phyloP scores from a whole-genome alignment of 805 yeast genomes.

The Metschnikowia drakensbergensis region DNA sequence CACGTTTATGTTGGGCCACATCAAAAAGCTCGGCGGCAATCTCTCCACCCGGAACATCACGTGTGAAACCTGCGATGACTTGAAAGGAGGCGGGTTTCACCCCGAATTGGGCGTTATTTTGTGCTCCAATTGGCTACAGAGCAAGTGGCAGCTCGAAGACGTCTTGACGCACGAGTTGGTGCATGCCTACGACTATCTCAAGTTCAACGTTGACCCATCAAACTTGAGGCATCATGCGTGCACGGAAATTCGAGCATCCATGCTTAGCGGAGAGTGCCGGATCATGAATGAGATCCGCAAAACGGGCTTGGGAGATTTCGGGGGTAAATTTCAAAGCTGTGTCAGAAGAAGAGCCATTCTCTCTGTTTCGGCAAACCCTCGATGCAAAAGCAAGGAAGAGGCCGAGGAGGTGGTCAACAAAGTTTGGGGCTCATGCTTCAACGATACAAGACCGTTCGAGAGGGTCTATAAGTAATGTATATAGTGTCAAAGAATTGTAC shows the following conservation, averaged over 20 bases:
- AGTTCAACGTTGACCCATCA: conserved; percentile 82
- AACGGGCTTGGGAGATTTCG: conserved; percentile 50
- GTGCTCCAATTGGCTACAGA: conserved; percentile 76
- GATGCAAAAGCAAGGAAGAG: conserved; percentile 64
- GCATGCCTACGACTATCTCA: conserved; percentile 87
- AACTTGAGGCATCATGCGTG: conserved; percentile 93
- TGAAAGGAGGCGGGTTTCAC: conserved; percentile 85
- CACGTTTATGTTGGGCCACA: conserved; percentile 79
- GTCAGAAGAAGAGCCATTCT: conserved; percentile 83
- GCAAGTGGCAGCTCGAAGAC: conserved; percentile 83
- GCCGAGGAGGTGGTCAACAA: conserved; percentile 79
- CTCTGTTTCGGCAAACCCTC: conserved; percentile 83
- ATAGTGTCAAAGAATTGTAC: not conserved
- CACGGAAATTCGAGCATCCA: conserved; percentile 90
- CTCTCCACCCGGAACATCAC: conserved; percentile 51
- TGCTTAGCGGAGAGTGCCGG: conserved; percentile 92
- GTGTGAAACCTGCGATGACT: conserved; percentile 82
- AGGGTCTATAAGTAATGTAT: conserved; percentile 64
- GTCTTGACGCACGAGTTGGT: conserved; percentile 88
- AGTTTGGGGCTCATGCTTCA: conserved; percentile 90
- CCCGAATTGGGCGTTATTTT: conserved; percentile 83
- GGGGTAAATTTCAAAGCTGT: conserved; percentile 86
- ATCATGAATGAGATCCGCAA: conserved; percentile 76
- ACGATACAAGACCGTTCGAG: conserved; percentile 94
- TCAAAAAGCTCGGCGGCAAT: conserved; percentile 57